These are phyloP conservation scores for Talinum fruticosum DNA, from an alignment of 148 eudicot genomes.

Conservation along the genomic window DNA sequence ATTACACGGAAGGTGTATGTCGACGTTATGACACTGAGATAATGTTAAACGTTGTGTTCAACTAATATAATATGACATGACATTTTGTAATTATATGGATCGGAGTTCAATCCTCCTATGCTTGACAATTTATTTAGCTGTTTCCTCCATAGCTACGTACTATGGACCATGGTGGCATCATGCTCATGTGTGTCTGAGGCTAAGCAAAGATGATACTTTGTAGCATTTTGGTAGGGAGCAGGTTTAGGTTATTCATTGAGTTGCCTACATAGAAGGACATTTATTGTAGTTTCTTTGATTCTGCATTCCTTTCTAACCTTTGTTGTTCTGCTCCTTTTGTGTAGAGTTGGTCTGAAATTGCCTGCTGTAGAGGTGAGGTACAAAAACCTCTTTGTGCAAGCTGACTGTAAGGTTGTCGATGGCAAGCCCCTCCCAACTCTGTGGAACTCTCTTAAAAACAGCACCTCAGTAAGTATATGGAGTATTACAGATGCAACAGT, in stretches of 20 bases:
- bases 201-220: not conserved
- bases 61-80: no score
- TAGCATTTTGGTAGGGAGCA: not conserved
- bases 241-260: not conserved
- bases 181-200: no score
- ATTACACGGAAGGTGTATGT: no score
- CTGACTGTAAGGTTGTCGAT: slow-evolving; percentile 64
- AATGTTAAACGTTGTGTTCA: no score
- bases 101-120: no score
- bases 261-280: not conserved
- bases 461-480: slow-evolving; percentile 45
- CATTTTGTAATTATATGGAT: no score
- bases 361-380: slow-evolving; percentile 76
- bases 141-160: no score
- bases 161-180: no score
- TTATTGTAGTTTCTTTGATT: not conserved
- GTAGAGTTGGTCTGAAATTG: slow-evolving; percentile 68
- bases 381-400: slow-evolving; percentile 55
- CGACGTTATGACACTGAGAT: no score
- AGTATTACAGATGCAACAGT: not conserved
- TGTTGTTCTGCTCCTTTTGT: slow-evolving; percentile 15
- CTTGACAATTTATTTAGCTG: no score
- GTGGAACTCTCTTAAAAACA: slow-evolving; percentile 72
- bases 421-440: slow-evolving; percentile 91
- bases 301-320: not conserved